Base-by-base conservation (phyloP, 257 asterid species). In the Prunella vulgaris region DNA sequence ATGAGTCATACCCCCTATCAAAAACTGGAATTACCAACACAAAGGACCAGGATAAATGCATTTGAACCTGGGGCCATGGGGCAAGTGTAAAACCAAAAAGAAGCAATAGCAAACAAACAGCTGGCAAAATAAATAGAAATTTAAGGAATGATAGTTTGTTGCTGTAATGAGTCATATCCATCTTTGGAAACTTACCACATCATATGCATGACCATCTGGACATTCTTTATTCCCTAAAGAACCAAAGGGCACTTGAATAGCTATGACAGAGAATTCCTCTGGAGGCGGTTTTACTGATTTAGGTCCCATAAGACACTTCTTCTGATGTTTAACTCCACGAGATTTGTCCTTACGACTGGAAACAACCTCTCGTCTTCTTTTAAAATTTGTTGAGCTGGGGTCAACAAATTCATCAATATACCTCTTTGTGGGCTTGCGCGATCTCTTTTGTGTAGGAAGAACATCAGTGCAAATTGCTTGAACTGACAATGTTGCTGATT, bases 201-300 rank as follows among this genome's bases (percentile, higher is more conserved):
- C 77, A 69, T 9, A 57, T 46, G 60, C 65, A 22, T 53, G 82
- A 33, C 71, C 66, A 74, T 76, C 74, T 7, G 81, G 76, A 67
- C 82, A 49, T 80, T 87, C 97, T 61, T 84, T 72, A 22, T 76
- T 79, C 58, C 76, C 82, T 27, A 88, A 71, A 52, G 97, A 85
- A 60, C 82, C 99, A 70, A 94, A 94, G 5, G 99, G 97, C 70
- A 94, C 99, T 84, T 94, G 97, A 81, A 94, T 94, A 73, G 96
- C 97, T 62, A 64, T 66, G 35, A 77, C 87, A 68, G 88, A 64
- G 15, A 81, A 61, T 68, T 89, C 99, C 68, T 86, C 97, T 5
- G 81, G 73, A 44, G 79, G 73, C 32, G 65, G 77, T 72, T 30
- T 79, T 58, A 77, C 60, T 42, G 79, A 80, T 74, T 46, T 78